Evolutionary conservation across 2,329 filamentous ascomycete species (phyloP), one percentile per base, ranked within the genome.

Genomic region (Botryosphaeria dothidea): DNA sequence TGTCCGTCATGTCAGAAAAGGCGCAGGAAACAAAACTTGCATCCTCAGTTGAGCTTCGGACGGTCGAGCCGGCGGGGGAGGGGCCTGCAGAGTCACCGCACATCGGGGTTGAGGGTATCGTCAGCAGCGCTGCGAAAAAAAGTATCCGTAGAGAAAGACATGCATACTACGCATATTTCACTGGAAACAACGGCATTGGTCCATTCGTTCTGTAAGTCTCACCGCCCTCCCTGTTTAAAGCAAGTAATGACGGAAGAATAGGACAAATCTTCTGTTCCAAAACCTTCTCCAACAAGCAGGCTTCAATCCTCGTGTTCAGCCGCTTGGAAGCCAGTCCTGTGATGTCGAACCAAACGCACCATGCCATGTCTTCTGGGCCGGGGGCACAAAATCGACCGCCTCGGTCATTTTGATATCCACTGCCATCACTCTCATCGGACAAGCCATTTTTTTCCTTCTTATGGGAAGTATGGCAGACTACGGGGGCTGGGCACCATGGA

Each of bases 391-490:
- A 60, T 85, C 85, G 17, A 84, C 89, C 70, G 87, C 88, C 73
- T 87, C 84, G 66, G 87, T 90, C 65, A 86, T 90, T 4, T 77
- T 90, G 7, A 79, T 90, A 0, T 82, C 83, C 72, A 90, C 90
- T 70, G 88, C 88, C 60, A 86, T 90, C 65, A 87, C 84, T 15
- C 91, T 91, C 71, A 87, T 88, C 1, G 83, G 89, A 36, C 88
- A 91, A 71, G 83, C 87, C 27, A 81, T 85, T 8, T 71, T 86
- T 5, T 85, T 86, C 70, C 75, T 86, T 23, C 69, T 81, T 64
- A 78, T 86, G 3, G 84, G 84, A 61, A 80, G 80, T 0, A 84
- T 83, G 67, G 83, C 83, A 67, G 88, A 91, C 72, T 91, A 90
- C 71, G 89, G 89, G 3, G 82, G 82, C 17, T 88, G 88, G 75